Conservation (phyloP, 192 early-diverging fungal species). For the Podila minutissima region DNA sequence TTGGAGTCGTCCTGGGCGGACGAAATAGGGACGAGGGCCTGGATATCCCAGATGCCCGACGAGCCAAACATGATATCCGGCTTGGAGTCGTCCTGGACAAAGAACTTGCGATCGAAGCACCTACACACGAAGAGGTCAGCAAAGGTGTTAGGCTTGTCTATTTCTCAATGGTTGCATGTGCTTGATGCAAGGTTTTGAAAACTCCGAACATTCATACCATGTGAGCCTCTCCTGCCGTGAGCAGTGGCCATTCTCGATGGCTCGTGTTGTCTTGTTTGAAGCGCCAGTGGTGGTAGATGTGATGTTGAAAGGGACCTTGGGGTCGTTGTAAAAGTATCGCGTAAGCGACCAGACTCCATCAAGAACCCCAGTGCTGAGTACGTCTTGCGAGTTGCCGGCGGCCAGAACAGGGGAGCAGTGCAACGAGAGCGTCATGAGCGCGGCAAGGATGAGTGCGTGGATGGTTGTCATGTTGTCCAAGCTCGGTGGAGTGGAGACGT, state of each 20-base stretch:
- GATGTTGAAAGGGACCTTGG: not conserved
- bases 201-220: not conserved
- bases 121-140: too few species aligned
- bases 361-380: not conserved
- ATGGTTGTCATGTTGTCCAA: too few species aligned
- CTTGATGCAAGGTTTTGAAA: too few species aligned
- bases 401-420: not conserved
- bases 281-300: too few species aligned
- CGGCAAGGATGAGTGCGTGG: too few species aligned
- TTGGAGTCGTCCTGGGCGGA: not conserved
- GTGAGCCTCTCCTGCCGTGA: not conserved
- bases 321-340: not conserved
- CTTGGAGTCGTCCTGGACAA: not conserved
- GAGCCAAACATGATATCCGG: not conserved
- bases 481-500: too few species aligned
- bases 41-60: constrained; percentile 2
- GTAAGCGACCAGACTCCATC: not conserved
- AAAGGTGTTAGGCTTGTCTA: not conserved
- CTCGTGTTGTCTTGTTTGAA: too few species aligned
- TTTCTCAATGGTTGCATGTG: too few species aligned
- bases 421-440: too few species aligned
- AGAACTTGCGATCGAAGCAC: not conserved
- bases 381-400: not conserved
- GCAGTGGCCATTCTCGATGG: not conserved
- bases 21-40: not conserved